Percentiles rank a stretch among this genome's conserved stretches.
These are phyloP conservation scores for Boletus reticuloceps DNA, from an alignment of 768 basidiomycete genomes.

Conservation along the genomic window DNA sequence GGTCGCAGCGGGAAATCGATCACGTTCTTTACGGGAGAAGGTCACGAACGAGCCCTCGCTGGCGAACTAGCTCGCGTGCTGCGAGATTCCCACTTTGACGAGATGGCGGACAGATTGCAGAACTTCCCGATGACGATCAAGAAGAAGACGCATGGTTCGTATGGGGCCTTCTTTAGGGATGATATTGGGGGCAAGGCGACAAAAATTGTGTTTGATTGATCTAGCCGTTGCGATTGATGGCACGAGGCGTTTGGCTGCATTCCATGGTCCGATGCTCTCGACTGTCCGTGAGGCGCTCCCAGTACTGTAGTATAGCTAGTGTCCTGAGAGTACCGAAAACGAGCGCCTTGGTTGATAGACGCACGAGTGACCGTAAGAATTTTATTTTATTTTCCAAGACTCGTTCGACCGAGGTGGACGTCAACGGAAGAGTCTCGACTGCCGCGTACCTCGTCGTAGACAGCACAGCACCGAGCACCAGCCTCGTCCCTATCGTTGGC, in stretches of 20 bases:
- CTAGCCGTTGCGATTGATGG: constrained; percentile 11
- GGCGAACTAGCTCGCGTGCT: constrained; percentile 93
- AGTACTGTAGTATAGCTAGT: neutral
- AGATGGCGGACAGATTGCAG: constrained; percentile 58
- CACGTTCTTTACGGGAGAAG: constrained; percentile 95
- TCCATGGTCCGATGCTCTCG: too few species aligned
- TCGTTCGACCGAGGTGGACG: neutral
- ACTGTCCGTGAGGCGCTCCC: neutral
- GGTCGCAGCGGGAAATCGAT: constrained; percentile 88
- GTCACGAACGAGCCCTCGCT: constrained; percentile 81
- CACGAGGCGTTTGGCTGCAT: neutral
- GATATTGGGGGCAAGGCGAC: constrained; percentile 60
- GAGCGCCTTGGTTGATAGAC: neutral
- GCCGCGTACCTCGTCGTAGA: neutral
- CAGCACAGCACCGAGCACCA: constrained; percentile 7
- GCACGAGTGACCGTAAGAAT: neutral
- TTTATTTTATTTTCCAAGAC: neutral
- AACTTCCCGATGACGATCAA: constrained; percentile 97
- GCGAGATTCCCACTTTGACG: constrained; percentile 80
- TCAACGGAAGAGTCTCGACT: neutral
- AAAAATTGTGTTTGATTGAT: constrained; percentile 68
- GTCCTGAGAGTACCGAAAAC: constrained; percentile 7
- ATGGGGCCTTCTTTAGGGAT: constrained; percentile 83
- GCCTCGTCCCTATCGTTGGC: neutral
- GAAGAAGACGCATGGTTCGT: constrained; percentile 89